Evolutionary conservation across 768 basidiomycete species (phyloP), one percentile per base, ranked within the genome.

Genomic region (Cytidiella melzeri): DNA sequence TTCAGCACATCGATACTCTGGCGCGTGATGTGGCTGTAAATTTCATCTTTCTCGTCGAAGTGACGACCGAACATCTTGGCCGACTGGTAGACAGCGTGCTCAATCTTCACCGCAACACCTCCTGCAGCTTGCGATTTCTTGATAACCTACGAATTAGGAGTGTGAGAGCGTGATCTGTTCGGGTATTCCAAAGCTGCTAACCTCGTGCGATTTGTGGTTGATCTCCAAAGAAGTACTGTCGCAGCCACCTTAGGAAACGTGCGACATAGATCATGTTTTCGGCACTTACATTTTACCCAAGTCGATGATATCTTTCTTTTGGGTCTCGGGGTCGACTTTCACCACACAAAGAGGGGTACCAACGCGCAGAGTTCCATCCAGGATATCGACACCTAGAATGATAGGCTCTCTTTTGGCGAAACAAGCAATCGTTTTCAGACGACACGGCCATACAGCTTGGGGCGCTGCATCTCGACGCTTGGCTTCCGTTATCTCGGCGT

Each of bases 351-450:
- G 67, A 0, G 96, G 96, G 3, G 96, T 98, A 3, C 96, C 95
- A 28, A 94, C 76, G 18, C 93, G 83, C 59, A 99, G 67, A 0
- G 83, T 81, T 20, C 95, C 95, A 53, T 98, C 95, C 42, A 95
- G 73, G 59, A 99, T 94, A 65, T 98, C 95, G 28, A 94, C 92
- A 56, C 95, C 95, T 44, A 98, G 71, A 54, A 98, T 95, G 62
- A 98, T 96, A 3, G 95, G 96, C 68, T 98, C 96, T 41, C 96
- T 84, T 69, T 94, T 93, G 69, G 88, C 88, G 67, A 98, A 99
- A 15, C 83, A 86, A n/a, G 90, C 87, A 54, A 99, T 89, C 54
- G 73, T 87, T 73, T 90, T 93, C 60, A 99, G 77, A 44, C 92
- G 79, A 64, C 92, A 95, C 4, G 96, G 96, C 93, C 93, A 98